Evolutionary conservation across 495 filamentous ascomycete genomes (phyloP).

Genomic region (Evansstolkia leycettana): DNA sequence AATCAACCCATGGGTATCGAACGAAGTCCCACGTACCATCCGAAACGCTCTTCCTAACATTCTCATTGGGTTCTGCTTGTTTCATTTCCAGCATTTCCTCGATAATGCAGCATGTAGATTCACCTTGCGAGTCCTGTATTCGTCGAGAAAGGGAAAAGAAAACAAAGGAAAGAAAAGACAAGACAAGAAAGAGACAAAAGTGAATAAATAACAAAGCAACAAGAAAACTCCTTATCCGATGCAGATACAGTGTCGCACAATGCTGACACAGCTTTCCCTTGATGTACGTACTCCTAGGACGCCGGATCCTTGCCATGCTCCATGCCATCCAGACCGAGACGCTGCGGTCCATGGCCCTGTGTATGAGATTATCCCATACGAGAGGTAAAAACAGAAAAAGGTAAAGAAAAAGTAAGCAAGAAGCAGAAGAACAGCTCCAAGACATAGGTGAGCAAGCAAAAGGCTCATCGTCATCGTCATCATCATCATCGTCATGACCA

Average conservation of each 20-base stretch:
- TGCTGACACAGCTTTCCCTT: slow-evolving; percentile 4
- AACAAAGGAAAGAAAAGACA: too few relatives aligned
- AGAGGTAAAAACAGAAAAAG: slow-evolving; percentile 7
- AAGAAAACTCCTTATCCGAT: slow-evolving; percentile 8
- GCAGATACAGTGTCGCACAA: slow-evolving; percentile 5
- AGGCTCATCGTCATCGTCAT: neutral
- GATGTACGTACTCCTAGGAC: slow-evolving; percentile 11
- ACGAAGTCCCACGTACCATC: slow-evolving; percentile 11
- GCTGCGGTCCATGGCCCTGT: slow-evolving; percentile 1
- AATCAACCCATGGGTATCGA: slow-evolving; percentile 27
- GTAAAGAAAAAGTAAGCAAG: slow-evolving; percentile 3
- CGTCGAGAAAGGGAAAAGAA: too few relatives aligned
- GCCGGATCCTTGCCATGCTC: slow-evolving; percentile 6
- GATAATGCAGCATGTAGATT: too few relatives aligned
- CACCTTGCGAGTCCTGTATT: too few relatives aligned
- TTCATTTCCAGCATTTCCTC: too few relatives aligned
- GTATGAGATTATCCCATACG: neutral
- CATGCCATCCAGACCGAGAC: slow-evolving; percentile 4
- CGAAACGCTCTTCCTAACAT: slow-evolving; percentile 7
- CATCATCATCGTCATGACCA: neutral
- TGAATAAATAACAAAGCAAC: too few relatives aligned
- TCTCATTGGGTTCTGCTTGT: neutral
- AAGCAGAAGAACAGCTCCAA: slow-evolving; percentile 5
- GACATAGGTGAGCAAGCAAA: slow-evolving; percentile 3
- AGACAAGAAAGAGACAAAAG: too few relatives aligned